Evolutionary conservation across 1,284 basidiomycete species (phyloP), one percentile per base, ranked within the genome.

Genomic region (Fomitopsis schrenkii): DNA sequence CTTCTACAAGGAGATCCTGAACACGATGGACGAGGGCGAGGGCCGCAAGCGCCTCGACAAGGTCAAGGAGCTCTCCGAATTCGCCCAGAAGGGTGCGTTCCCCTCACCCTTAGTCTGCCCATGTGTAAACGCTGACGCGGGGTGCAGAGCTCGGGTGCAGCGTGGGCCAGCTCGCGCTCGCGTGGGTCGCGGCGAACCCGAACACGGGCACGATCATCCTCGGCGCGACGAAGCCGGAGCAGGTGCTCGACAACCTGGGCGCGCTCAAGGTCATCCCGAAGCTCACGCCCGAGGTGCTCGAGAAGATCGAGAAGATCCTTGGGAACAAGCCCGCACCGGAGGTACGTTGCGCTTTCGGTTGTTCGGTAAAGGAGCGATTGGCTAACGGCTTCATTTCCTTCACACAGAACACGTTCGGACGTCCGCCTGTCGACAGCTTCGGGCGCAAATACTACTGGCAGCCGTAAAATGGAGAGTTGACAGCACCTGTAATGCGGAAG

Each of bases 251-350:
- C 66, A 91, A 91, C 76, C 75, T 91, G 66, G 84, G 85, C 72
- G 87, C 88, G 26, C 75, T 93, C 59, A 83, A 90, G 41, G 79
- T 91, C 52, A 74, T 91, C 60, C 85, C 86, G 48, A 90, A 88
- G 76, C 72, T 93, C 60, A 89, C 85, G 1, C 80, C 83, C 8
- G 85, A 86, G 66, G 75, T 91, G 42, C 70, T 88, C 71, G 79
- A 79, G 59, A 83, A 84, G 76, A 87, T 92, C 62, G 88, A 91
- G 67, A 74, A 77, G 57, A 87, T 92, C 59, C 74, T 92, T 59
- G 80, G 77, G 8, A 84, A 83, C 68, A 79, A 76, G 68, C 82
- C 83, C 12, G 67, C 64, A 14, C 66, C 72, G 53, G 66, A 63
- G 57, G 77, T 79, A 59, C 58, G 72, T 66, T 9, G n/a, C 59